These are phyloP conservation scores for Gymnopus androsaceus DNA, from an alignment of 1,284 basidiomycete species.

Conservation along the genomic window DNA sequence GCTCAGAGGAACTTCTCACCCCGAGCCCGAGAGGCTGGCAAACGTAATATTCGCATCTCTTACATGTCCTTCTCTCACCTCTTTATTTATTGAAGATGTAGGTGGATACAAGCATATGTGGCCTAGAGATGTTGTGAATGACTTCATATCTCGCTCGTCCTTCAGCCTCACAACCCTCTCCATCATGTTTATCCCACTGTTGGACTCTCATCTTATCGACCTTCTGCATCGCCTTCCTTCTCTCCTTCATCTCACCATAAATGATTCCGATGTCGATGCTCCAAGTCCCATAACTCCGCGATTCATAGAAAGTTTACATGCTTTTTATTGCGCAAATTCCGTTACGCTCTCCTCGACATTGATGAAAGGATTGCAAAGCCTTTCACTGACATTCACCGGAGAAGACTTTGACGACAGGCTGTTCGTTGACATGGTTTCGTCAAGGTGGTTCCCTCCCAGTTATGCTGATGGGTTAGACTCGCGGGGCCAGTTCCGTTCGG, in stretches of 20 bases:
- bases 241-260: background rate
- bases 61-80: background rate
- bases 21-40: too few species aligned
- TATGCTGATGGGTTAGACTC: too few species aligned
- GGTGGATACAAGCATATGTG: background rate
- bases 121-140: background rate
- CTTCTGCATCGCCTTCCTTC: background rate
- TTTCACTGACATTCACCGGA: background rate
- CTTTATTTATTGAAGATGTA: background rate
- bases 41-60: background rate
- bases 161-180: background rate
- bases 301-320: background rate
- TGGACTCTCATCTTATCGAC: background rate
- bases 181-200: background rate
- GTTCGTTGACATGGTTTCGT: background rate
- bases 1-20: too few species aligned
- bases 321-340: background rate
- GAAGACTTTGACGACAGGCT: background rate
- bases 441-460: background rate
- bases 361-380: background rate
- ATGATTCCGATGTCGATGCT: background rate
- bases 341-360: background rate
- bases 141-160: background rate
- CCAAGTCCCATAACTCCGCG: background rate
- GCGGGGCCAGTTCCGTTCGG: too few species aligned